phyloP scores from a whole-genome alignment of 805 yeast species.

The Starmerella floris region DNA sequence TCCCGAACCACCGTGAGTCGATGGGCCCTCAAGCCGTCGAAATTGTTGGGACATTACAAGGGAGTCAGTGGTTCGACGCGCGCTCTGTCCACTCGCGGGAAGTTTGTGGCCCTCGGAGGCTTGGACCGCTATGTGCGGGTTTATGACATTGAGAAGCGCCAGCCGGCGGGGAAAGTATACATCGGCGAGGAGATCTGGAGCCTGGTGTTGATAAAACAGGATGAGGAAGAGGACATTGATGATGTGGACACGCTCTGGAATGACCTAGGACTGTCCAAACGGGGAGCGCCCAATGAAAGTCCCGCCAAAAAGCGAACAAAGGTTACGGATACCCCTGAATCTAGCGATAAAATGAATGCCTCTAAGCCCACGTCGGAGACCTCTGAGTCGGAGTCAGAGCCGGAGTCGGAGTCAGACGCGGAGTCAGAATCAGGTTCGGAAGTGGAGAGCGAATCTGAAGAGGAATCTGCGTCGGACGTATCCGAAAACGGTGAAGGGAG shows the following conservation, averaged over 20 bases:
- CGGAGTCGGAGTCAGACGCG: neutral
- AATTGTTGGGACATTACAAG: slow-evolving; percentile 52
- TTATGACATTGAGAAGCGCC: slow-evolving; percentile 48
- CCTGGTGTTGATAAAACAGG: slow-evolving; percentile 17
- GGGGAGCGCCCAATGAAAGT: neutral
- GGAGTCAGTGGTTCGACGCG: slow-evolving; percentile 67
- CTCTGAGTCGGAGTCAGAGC: neutral
- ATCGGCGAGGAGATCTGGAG: slow-evolving; percentile 54
- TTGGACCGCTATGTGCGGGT: slow-evolving; percentile 77
- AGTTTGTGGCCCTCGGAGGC: slow-evolving; percentile 60
- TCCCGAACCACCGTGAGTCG: slow-evolving; percentile 49
- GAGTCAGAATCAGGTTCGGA: neutral
- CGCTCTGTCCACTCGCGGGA: slow-evolving; percentile 22
- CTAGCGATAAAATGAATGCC: neutral
- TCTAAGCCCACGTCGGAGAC: neutral
- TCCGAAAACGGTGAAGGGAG: neutral
- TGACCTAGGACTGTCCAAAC: slow-evolving; percentile 1
- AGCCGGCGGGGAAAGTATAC: slow-evolving; percentile 55
- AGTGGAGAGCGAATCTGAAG: slow-evolving; percentile 4
- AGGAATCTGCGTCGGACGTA: neutral
- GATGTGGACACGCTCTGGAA: slow-evolving; percentile 9
- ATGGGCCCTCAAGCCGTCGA: slow-evolving; percentile 16
- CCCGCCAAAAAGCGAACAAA: neutral
- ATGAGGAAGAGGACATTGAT: slow-evolving; percentile 11
- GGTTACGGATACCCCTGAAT: neutral